Evolutionary conservation across 305 asterid species (phyloP), one percentile per base, ranked within the genome.

Genomic region (Rubia tinctorum): DNA sequence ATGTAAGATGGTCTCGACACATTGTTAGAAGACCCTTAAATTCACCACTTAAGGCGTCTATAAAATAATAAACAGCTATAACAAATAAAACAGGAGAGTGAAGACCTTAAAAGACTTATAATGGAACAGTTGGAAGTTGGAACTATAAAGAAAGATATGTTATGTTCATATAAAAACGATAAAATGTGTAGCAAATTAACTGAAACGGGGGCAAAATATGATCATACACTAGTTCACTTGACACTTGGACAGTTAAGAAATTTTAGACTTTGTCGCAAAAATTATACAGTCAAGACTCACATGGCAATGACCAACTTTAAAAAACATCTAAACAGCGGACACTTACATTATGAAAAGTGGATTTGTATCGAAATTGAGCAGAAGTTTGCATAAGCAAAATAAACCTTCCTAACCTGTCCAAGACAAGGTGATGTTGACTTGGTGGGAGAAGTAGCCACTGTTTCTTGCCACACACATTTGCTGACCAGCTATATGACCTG

Each of bases 401-500:
- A 71, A 49, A 43, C 49, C 61, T 59, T 66, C 47, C 55, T 77
- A 42, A 95, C 96, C 91, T 85, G 88, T 92, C 97, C 81, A 87
- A 87, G 69, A 88, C 89, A 71, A 90, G 93, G 78, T 87, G 96
- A 78, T 66, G 80, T 76, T 95, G 97, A 80, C 82, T 77, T 73
- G 99, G 98, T 77, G 91, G 78, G 69, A 95, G 87, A 71, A 95
- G 90, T 82, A 86, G 89, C 99, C 99, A 95, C 72, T 85, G 81
- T 80, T 95, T 95, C 85, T 90, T 85, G 74, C 99, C 99, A 80
- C 96, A 92, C 22, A 90, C 88, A 81, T 95, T 92, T 44, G 98
- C 98, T 42, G 99, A 92, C 99, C 99, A 95, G 80, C 99, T 95
- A 80, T 89, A 95, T 66, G 99, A 92, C 81, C 97, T 87, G 87